Percentiles rank a stretch among this genome's conserved stretches.
Evolutionary conservation across 495 filamentous ascomycete genomes (phyloP).

Genomic region (Hypoxylon perforatum): DNA sequence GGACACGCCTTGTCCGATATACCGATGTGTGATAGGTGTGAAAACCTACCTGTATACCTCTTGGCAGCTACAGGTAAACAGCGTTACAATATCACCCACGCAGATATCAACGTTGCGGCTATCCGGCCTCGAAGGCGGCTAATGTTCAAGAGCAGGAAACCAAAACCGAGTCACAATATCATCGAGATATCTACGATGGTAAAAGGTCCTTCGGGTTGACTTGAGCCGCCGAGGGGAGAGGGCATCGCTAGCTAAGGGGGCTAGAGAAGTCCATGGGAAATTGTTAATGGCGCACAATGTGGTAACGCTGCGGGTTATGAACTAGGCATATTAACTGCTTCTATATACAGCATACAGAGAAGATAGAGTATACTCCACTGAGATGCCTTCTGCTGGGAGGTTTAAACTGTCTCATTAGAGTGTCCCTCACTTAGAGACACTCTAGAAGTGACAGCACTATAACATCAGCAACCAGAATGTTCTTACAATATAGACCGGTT

Average conservation of each 20-base stretch:
- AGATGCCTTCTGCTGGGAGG: constrained; percentile 9
- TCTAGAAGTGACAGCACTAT: constrained; percentile 16
- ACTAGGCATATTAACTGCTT: constrained; percentile 19
- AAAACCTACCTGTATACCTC: constrained; percentile 1
- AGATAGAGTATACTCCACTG: constrained; percentile 20
- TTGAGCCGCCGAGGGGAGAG: constrained; percentile 3
- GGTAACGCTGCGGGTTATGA: constrained; percentile 1
- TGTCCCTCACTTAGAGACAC: constrained; percentile 7
- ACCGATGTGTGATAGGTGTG: constrained; percentile 13
- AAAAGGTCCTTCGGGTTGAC: constrained; percentile 1
- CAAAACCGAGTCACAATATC: neutral
- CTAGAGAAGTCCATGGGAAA: constrained; percentile 4
- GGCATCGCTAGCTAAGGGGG: neutral
- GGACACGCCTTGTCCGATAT: constrained; percentile 15
- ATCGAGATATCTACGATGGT: constrained; percentile 14
- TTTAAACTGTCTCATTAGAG: constrained; percentile 18
- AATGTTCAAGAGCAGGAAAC: constrained; percentile 26
- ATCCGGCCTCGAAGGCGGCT: constrained; percentile 22
- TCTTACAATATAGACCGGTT: constrained; percentile 28
- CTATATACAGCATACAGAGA: constrained; percentile 33
- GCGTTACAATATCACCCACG: constrained; percentile 9
- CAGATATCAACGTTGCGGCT: neutral
- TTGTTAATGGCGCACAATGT: neutral
- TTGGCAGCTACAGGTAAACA: constrained; percentile 4
- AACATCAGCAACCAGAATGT: constrained; percentile 28